Percentiles rank a stretch among this genome's conserved stretches.
Conservation (phyloP, 805 yeast genomes). For the Nakazawaea siamensis region DNA sequence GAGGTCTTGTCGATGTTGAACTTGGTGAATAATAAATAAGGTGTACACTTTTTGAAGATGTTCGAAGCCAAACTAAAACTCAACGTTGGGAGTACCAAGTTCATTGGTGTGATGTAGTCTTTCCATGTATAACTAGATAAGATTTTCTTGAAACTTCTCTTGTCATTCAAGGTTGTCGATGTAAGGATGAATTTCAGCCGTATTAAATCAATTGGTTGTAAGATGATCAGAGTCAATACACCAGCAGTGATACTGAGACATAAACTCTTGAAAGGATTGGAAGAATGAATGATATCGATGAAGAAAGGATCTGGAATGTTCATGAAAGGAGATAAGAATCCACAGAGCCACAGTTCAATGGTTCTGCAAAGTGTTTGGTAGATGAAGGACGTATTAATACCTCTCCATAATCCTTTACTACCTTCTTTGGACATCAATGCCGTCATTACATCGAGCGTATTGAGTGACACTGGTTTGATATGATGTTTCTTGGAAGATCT, state of each 20-base stretch:
- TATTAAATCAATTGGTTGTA: conserved; percentile 78
- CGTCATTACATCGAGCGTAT: conserved; percentile 57
- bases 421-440: conserved; percentile 64
- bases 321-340: conserved; percentile 71
- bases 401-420: conserved; percentile 62
- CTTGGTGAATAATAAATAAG: conserved; percentile 49
- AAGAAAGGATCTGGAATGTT: conserved; percentile 86
- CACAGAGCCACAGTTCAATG: conserved; percentile 87
- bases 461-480: conserved; percentile 51
- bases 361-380: conserved; percentile 68
- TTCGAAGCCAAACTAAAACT: conserved; percentile 53
- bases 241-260: conserved; percentile 63
- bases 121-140: conserved; percentile 40
- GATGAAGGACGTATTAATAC: conserved; percentile 72
- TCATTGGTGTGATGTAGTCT: conserved; percentile 42
- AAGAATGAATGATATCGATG: conserved; percentile 72
- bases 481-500: conserved; percentile 15
- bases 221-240: conserved; percentile 58
- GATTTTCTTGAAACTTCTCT: conserved; percentile 67
- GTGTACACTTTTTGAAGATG: conserved; percentile 59
- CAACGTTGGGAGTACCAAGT: conserved; percentile 58
- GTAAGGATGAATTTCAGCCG: conserved; percentile 73
- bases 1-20: conserved; percentile 61
- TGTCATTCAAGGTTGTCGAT: conserved; percentile 36
- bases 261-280: conserved; percentile 65